Evolutionary conservation across 208 protist species (phyloP).

Genomic region (Phytomonas francai): DNA sequence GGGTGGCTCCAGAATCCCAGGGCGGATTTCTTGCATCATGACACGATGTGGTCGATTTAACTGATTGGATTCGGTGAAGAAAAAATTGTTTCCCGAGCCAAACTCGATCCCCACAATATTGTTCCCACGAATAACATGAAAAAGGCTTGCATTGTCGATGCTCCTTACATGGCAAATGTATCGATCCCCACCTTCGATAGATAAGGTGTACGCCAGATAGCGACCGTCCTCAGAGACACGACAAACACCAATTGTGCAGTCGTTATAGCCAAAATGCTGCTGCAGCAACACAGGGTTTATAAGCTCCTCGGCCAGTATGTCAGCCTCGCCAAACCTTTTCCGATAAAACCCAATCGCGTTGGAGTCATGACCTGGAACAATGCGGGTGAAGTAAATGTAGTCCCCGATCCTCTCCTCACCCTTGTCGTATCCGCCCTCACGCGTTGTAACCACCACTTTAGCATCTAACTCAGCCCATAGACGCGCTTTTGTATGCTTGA

Average conservation of each 20-base stretch:
- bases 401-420: constrained; percentile 87
- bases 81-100: constrained; percentile 75
- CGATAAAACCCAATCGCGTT: constrained; percentile 85
- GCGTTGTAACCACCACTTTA: constrained; percentile 77
- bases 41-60: constrained; percentile 80
- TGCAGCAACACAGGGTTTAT: constrained; percentile 80
- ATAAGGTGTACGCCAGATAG: constrained; percentile 87
- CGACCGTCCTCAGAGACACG: constrained; percentile 82
- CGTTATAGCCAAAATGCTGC: constrained; percentile 85
- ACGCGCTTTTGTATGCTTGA: constrained; percentile 75
- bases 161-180: constrained; percentile 87
- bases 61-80: constrained; percentile 88
- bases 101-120: constrained; percentile 91
- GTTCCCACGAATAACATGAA: constrained; percentile 84
- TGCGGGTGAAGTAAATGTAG: constrained; percentile 86
- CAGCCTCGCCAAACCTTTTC: constrained; percentile 77
- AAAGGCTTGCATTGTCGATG: constrained; percentile 83
- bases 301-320: constrained; percentile 84
- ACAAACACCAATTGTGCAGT: constrained; percentile 83
- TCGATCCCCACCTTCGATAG: constrained; percentile 82
- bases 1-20: constrained; percentile 71
- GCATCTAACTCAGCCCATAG: constrained; percentile 82
- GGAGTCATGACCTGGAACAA: constrained; percentile 57
- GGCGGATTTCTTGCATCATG: constrained; percentile 86
- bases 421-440: constrained; percentile 87